Evolutionary conservation across 2,329 filamentous ascomycete species (phyloP), one percentile per base, ranked within the genome.

Genomic region (Xylogone sp.): DNA sequence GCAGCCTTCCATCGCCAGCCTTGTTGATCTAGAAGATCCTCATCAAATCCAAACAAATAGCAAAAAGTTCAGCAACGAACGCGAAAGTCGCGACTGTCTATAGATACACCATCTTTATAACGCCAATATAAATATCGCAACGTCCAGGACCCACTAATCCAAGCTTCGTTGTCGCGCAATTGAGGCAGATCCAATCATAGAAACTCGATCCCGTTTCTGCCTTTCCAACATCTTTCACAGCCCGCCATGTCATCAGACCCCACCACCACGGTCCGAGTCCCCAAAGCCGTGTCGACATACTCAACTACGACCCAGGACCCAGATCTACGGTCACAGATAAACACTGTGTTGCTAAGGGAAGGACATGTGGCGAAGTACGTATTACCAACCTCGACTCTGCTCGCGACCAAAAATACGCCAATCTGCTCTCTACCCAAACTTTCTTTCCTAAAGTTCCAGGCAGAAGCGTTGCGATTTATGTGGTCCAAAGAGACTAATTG

Each of bases 261-360:
- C 4, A 62, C 62, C 24, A 16, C 34, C 34, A 80, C 80, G 3
- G 79, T 83, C 60, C 83, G 83, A 64, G 79, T 86, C 46, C 79
- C 83, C 13, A 65, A 65, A 50, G 69, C 77, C 6, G 76, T 78
- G 27, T 73, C 81, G 2, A 78, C 74, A 59, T 82, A 86, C 67
- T 79, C 81, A 16, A 71, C 78, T 46, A 79, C 80, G 5, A 86
- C 80, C 8, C 74, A 82, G 51, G 83, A 86, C 59, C 73, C 78
- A 6, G 82, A 86, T 52, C 68, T 86, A 51, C 74, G 83, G 20
- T 84, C 82, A 2, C 76, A 84, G 59, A 81, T 86, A 61, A 86
- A 86, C 63, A 72, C 74, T 9, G 61, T 80, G 12, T 69, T 86
- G 21, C 70, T 86, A 29, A 72, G 74, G 42, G 81, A 83, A 44